Conservation (phyloP, 225 moss, liverwort and hornwort genomes). For the Polytrichum formosum region DNA sequence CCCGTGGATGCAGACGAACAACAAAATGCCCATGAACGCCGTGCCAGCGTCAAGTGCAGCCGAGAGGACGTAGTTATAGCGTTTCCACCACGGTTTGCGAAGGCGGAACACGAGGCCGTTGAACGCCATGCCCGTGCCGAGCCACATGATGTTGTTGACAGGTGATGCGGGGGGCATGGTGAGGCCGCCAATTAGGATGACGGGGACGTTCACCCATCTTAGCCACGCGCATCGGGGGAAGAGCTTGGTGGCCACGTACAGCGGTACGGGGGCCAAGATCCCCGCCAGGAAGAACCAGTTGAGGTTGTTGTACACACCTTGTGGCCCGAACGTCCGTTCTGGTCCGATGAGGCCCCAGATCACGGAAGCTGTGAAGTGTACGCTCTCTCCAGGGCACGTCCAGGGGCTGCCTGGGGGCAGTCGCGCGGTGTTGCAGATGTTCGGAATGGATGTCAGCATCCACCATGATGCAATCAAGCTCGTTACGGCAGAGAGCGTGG, state of each 20-base stretch:
- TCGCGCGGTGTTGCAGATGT: slow-evolving; percentile 44
- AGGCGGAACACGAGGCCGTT: slow-evolving; percentile 46
- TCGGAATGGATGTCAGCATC: slow-evolving; percentile 40
- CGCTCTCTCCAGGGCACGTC: slow-evolving; percentile 57
- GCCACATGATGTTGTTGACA: slow-evolving; percentile 57
- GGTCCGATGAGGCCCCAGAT: slow-evolving; percentile 74
- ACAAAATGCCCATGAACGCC: slow-evolving; percentile 57
- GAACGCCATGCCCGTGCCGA: slow-evolving; percentile 61
- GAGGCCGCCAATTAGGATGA: slow-evolving; percentile 40
- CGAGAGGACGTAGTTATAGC: slow-evolving; percentile 67
- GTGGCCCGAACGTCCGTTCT: slow-evolving; percentile 44
- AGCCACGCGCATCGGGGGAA: slow-evolving; percentile 33
- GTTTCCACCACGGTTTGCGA: slow-evolving; percentile 63
- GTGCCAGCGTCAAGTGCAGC: slow-evolving; percentile 65
- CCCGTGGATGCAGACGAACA: slow-evolving; percentile 25
- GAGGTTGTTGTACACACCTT: slow-evolving; percentile 48
- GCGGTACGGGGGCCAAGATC: slow-evolving; percentile 38
- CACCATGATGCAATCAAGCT: slow-evolving; percentile 49
- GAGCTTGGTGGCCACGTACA: slow-evolving; percentile 25
- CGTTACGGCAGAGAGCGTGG: slow-evolving; percentile 31
- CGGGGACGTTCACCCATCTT: slow-evolving; percentile 47
- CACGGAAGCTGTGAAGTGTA: slow-evolving; percentile 50
- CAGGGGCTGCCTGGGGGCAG: slow-evolving; percentile 55
- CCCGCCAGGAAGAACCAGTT: slow-evolving; percentile 66
- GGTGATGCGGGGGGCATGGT: slow-evolving; percentile 57